phyloP scores from a whole-genome alignment of 23 red algal species.

The Gracilaria gracilis region DNA sequence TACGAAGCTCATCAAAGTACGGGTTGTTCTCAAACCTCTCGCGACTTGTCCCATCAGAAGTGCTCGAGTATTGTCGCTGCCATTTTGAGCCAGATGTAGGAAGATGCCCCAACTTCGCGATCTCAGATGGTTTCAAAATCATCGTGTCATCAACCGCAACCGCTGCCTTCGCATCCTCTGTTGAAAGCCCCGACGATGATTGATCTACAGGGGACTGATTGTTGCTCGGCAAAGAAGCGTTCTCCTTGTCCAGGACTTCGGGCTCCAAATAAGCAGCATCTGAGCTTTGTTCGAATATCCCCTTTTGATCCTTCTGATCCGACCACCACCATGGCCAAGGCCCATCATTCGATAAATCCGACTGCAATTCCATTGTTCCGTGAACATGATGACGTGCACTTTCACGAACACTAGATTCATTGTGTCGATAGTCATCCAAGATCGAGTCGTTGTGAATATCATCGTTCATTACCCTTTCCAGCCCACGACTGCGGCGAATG shows the following conservation, averaged over 20 bases:
- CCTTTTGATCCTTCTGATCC: slow-evolving; percentile 26
- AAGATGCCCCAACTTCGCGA: slow-evolving; percentile 13
- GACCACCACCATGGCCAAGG: slow-evolving; percentile 71
- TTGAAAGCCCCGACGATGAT: slow-evolving; percentile 12
- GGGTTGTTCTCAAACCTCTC: slow-evolving; percentile 36
- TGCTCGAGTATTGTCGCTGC: slow-evolving; percentile 33
- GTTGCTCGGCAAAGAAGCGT: slow-evolving; percentile 28
- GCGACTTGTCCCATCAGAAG: slow-evolving; percentile 19
- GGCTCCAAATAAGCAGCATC: neutral
- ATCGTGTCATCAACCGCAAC: neutral
- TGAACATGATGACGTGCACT: slow-evolving; percentile 16
- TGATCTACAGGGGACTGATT: slow-evolving; percentile 25
- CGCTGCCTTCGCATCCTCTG: slow-evolving; percentile 42
- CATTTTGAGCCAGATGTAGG: slow-evolving; percentile 7
- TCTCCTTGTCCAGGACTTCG: neutral
- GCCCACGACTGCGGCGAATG: neutral
- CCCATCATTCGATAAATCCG: slow-evolving; percentile 50
- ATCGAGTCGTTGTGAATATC: neutral
- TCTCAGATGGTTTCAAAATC: slow-evolving; percentile 42
- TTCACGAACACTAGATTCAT: slow-evolving; percentile 18
- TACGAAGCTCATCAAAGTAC: slow-evolving; percentile 63
- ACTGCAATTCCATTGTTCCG: slow-evolving; percentile 17
- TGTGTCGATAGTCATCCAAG: slow-evolving; percentile 30
- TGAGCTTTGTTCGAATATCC: neutral
- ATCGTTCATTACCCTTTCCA: neutral